Evolutionary conservation across 2,329 filamentous ascomycete species (phyloP), one percentile per base, ranked within the genome.

Genomic region (Amphichorda felina): DNA sequence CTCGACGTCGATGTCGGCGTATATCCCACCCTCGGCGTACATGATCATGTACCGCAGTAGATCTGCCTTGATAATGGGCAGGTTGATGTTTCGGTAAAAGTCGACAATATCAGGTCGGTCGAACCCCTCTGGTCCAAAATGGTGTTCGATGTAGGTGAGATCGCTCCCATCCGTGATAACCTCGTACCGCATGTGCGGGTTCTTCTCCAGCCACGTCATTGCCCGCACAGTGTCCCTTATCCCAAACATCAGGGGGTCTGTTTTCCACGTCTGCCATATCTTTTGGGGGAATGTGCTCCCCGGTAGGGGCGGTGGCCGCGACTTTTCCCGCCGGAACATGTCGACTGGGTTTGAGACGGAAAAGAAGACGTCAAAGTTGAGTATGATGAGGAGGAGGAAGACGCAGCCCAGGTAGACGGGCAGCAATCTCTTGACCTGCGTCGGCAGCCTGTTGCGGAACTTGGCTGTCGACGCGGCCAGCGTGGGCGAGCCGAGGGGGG

Each of bases 121-220:
- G 46, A 82, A 62, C 25, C 77, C 79, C 6, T 67, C 57, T 2
- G 70, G 66, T 1, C 80, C 80, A 45, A 75, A 84, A 46, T 82
- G 69, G 27, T 70, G 69, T 50, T 83, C 75, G 27, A 84, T 73
- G 44, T 82, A 85, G 16, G 69, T 59, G 44, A 79, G 48, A 14
- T 40, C 49, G 27, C 50, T 54, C 7, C 37, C 40, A 24, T 54
- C 36, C 11, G 38, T 36, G 34, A 39, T 36, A 25, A 36, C 30
- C 30, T 36, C 30, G 24, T 39, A 36, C 22, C 26, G 30, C 38
- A 36, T 31, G 30, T 42, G 36, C 5, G 39, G 33, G 8, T 45
- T 45, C 35, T 38, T 35, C 8, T 36, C 40, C 14, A 45, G 30
- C 43, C 40, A 45, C 11, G 38, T 34, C 7, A 38, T 37, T 11